Base-by-base conservation (phyloP, 805 yeast species). In the Ogataea angusta region DNA sequence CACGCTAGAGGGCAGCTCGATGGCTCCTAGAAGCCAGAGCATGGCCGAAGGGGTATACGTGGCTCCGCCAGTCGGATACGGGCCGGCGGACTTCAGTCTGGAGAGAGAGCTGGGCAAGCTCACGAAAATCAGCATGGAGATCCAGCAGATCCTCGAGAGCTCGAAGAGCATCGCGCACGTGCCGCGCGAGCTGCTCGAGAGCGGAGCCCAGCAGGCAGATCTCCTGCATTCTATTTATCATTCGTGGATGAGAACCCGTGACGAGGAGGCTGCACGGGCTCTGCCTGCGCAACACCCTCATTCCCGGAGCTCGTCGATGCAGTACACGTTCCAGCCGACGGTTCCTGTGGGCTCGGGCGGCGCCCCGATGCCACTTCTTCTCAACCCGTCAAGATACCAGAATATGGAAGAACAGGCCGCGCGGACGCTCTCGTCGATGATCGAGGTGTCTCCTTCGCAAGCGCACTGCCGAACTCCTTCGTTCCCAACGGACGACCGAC, bases 371-470 rank as follows among this genome's bases (percentile, higher is more conserved):
- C 38, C 39, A 21, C 27, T 38, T 10, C 13, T 38, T n/a, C 14
- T 32, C 6, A 36, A 28, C 15, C 40, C 32, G 21, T 15, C 40
- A 6, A 30, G 37, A 23, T 43, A 38, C 28, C 51, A 45, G 15
- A 49, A 46, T 29, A 43, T 56, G 39, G 62, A 57, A 36, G 59
- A 56, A 21, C 60, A 57, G 45, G 62, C 59, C 2, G 58, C 57
- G 3, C 47, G 52, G 30, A 54, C 60, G 1, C 46, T 57, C n/a
- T 52, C 55, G 10, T 50, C 59, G 18, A 48, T 57, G 56, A 50
- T 53, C 27, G 57, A 46, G 8, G 16, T 26, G 10, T 33, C 36
- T 13, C 32, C 41, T 10, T 28, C 30, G 3, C 36, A 26, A 3
- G 30, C 27, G 2, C 44, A 43, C 28, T 40, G 35, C 10, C 30